These are phyloP conservation scores for Amanita phalloides DNA, from an alignment of 768 basidiomycete genomes.

Conservation along the genomic window DNA sequence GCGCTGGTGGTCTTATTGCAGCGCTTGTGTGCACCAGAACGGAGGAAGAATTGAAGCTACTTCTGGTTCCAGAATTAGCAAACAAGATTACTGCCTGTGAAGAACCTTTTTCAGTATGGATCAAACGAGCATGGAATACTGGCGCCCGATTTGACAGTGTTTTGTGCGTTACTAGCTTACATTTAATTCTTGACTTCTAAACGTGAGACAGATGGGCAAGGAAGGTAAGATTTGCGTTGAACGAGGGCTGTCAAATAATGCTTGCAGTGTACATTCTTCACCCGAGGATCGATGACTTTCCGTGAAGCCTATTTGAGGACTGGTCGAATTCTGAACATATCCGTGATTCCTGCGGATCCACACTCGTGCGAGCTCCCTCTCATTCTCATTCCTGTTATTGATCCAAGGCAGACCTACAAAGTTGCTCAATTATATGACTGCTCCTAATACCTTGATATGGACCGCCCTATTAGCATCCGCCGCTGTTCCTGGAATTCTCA, in stretches of 20 bases:
- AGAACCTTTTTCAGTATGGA: conserved; percentile 63
- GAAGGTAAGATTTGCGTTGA: conserved; percentile 42
- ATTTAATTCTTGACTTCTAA: conserved; percentile 8
- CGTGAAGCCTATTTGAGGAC: conserved; percentile 90
- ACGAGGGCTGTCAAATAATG: neutral
- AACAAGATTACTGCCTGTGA: conserved; percentile 75
- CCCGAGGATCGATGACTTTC: conserved; percentile 90
- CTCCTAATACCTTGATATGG: conserved; percentile 88
- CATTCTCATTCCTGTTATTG: neutral
- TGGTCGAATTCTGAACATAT: conserved; percentile 88
- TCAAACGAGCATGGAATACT: conserved; percentile 65
- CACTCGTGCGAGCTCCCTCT: conserved; percentile 50
- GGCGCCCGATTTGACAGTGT: conserved; percentile 95
- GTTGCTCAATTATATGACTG: conserved; percentile 88
- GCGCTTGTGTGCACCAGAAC: conserved; percentile 79
- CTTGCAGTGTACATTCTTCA: conserved; percentile 74
- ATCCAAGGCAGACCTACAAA: conserved; percentile 68
- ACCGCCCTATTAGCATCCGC: conserved; percentile 78
- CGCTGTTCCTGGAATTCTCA: conserved; percentile 91
- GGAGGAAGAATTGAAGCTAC: conserved; percentile 68
- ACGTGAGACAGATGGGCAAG: conserved; percentile 58
- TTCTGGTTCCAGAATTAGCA: conserved; percentile 79
- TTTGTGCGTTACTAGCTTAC: conserved; percentile 12
- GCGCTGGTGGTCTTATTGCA: conserved; percentile 79
- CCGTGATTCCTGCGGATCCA: conserved; percentile 82